Evolutionary conservation across 2,329 filamentous ascomycete species (phyloP), one percentile per base, ranked within the genome.

Genomic region (Fusarium sororula): DNA sequence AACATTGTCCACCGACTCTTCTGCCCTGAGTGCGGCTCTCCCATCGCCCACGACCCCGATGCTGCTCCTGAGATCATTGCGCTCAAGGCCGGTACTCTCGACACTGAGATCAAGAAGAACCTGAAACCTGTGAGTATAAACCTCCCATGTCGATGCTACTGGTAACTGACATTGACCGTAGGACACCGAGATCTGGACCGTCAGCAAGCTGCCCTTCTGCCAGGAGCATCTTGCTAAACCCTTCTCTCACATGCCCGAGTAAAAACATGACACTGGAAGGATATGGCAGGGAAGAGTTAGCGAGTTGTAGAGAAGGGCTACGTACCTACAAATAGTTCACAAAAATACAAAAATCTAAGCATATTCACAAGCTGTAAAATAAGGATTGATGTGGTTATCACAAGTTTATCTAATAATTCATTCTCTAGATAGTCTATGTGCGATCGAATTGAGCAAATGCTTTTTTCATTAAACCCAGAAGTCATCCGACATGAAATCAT

Each of bases 141-240:
- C 14, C 13, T 38, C 5, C n/a, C 9, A 30, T 15, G 28, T 10
- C 24, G 11, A 30, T 14, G 28, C 12, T 15, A 7, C 24, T 37
- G 42, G 28, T 44, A 24, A 65, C 74, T 77, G 39, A 77, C 66
- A 58, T 58, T 24, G n/a, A 7, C 5, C n/a, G 30, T 32, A 90
- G 87, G 87, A 90, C 76, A 91, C 89, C 75, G 91, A 93, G 84
- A 92, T 93, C 83, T 93, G 91, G 90, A 91, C 90, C 56, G 87
- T 85, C 72, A 81, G 88, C 84, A 93, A 93, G 87, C 87, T 93
- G 74, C 90, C 91, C 22, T 93, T 92, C 85, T 91, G 90, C 85
- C 85, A 89, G 84, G 91, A 93, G 85, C 82, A 88, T 75, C 85
- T 92, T 70, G 89, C 84, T 56, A 88, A 92, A 81, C 85, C 90